A percentile compares a stretch with the other conserved stretches of the same genome.
Conservation (phyloP, 2,329 filamentous ascomycete species). For the Diaporthe aspalathi region DNA sequence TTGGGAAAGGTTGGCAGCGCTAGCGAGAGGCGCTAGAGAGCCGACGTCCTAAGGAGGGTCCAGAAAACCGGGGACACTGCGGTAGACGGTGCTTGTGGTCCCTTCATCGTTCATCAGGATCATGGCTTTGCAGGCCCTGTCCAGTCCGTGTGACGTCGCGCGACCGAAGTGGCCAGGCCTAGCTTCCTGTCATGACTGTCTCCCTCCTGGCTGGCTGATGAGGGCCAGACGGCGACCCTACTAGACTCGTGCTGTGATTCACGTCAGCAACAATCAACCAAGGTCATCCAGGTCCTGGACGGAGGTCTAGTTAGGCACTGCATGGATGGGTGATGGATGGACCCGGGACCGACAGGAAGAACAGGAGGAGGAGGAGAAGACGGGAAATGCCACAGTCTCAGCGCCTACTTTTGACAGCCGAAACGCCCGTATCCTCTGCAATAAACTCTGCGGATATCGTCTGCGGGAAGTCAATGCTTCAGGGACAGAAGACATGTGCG, state of each 20-base stretch:
- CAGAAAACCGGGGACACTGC: conserved; percentile 11
- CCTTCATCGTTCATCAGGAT: not conserved
- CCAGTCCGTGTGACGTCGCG: conserved; percentile 17
- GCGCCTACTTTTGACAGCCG: conserved; percentile 4
- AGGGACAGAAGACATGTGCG: not conserved
- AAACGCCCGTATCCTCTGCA: conserved; percentile 1
- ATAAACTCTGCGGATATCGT: conserved; percentile 19
- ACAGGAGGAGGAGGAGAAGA: not conserved
- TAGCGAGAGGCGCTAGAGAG: not conserved
- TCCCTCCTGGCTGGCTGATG: not conserved
- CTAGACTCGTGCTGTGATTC: too few relatives aligned
- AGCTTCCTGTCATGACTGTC: too few relatives aligned
- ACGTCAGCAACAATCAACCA: too few relatives aligned
- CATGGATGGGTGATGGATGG: not conserved
- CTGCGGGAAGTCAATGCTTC: conserved; percentile 11
- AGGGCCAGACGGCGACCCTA: not conserved
- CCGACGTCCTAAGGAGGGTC: conserved; percentile 3
- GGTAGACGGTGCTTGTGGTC: conserved; percentile 10
- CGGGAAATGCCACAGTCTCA: not conserved
- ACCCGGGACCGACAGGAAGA: not conserved
- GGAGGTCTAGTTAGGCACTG: not conserved
- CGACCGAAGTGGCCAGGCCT: not conserved
- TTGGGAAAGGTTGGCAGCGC: conserved; percentile 17
- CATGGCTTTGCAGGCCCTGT: not conserved
- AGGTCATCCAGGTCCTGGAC: not conserved